Conservation (phyloP, 768 basidiomycete genomes). For the Boletus rufocinnamomeus region DNA sequence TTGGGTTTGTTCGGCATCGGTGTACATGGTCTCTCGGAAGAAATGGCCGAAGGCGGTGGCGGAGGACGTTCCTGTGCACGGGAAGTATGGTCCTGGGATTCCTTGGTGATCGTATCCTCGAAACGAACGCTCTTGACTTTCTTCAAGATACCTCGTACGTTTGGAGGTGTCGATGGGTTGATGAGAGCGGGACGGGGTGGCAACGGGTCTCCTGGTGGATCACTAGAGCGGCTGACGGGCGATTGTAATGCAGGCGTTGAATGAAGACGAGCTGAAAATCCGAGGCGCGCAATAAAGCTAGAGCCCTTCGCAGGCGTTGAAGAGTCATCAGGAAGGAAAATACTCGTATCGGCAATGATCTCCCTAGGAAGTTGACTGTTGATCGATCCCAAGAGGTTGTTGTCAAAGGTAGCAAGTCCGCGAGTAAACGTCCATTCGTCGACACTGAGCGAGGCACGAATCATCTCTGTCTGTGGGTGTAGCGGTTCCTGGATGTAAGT, state of each 20-base stretch:
- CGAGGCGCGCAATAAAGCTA: not conserved
- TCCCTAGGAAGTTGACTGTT: constrained; percentile 7
- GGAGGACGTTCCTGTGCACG: constrained; percentile 6
- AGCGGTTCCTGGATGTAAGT: constrained; percentile 12
- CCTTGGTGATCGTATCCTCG: constrained; percentile 22
- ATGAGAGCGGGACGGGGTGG: constrained; percentile 27
- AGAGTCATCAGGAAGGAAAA: constrained; percentile 16
- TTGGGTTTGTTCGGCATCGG: constrained; percentile 8
- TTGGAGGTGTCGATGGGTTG: constrained; percentile 31
- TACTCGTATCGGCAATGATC: constrained; percentile 3
- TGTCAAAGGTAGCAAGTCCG: constrained; percentile 31
- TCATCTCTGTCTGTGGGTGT: not conserved
- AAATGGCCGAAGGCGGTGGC: constrained; percentile 4
- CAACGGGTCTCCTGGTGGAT: constrained; percentile 25
- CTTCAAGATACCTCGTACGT: constrained; percentile 41
- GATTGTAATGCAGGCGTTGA: constrained; percentile 4
- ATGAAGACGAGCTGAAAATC: not conserved
- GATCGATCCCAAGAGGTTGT: constrained; percentile 14
- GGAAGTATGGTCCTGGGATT: not conserved
- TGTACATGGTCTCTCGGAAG: constrained; percentile 15
- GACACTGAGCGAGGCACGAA: constrained; percentile 18
- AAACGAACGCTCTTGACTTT: constrained; percentile 43
- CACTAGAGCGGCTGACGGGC: constrained; percentile 6
- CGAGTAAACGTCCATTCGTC: constrained; percentile 42
- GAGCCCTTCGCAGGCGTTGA: constrained; percentile 13